Evolutionary conservation across 2,329 filamentous ascomycete species (phyloP).

Genomic region (Fusarium odoratissimum): DNA sequence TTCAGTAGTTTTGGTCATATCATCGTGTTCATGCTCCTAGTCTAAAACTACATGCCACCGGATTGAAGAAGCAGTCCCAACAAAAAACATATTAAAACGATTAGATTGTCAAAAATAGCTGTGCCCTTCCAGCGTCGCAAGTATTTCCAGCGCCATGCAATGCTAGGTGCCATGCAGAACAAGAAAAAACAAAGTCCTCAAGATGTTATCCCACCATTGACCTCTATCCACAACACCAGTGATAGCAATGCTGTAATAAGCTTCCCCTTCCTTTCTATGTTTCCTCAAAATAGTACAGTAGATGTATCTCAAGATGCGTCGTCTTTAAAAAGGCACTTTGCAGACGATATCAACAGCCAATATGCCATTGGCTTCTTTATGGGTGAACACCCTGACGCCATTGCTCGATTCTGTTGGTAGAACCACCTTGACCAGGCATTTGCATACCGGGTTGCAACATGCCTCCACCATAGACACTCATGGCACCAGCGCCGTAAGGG

Average conservation of each 20-base stretch:
- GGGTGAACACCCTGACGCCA: constrained; percentile 57
- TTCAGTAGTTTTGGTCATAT: constrained; percentile 7
- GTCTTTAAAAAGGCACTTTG: not conserved
- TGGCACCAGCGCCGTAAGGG: constrained; percentile 37
- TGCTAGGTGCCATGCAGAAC: constrained; percentile 40
- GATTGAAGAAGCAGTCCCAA: not conserved
- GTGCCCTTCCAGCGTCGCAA: constrained; percentile 22
- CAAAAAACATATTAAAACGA: constrained; percentile 22
- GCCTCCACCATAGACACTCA: constrained; percentile 46
- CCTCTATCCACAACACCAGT: constrained; percentile 33
- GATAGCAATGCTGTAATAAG: constrained; percentile 6
- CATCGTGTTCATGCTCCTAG: constrained; percentile 7
- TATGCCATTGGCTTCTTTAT: constrained; percentile 25
- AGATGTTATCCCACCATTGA: constrained; percentile 1
- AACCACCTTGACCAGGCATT: constrained; percentile 44
- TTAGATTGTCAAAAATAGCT: constrained; percentile 24
- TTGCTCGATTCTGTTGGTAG: constrained; percentile 54
- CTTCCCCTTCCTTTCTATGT: not conserved
- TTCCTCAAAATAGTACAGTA: constrained; percentile 23
- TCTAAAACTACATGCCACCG: constrained; percentile 15
- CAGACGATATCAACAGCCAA: not conserved
- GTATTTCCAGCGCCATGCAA: constrained; percentile 43
- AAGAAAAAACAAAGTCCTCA: constrained; percentile 15
- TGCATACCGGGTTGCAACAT: constrained; percentile 46
- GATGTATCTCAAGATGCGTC: not conserved